Conservation (phyloP, 2,329 filamentous ascomycete genomes). For the Neospermospora avenae region DNA sequence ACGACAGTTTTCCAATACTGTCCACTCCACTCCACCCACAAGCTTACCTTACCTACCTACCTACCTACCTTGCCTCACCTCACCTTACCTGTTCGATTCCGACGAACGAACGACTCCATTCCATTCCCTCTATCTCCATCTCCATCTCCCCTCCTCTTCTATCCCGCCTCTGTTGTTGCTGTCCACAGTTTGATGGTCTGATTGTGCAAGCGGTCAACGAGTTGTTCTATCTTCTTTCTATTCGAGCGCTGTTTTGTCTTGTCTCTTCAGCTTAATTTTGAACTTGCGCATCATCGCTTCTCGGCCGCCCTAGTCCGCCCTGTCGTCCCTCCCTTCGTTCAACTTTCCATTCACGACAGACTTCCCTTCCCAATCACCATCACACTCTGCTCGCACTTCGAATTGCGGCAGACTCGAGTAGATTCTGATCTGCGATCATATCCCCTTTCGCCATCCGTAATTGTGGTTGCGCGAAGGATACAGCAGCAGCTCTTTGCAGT, state of each 20-base stretch:
- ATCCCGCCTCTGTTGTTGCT: constrained; percentile 8
- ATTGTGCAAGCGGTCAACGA: constrained; percentile 21
- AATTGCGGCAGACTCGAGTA: constrained; percentile 9
- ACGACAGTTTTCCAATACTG: constrained; percentile 6
- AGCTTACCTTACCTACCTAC: not conserved
- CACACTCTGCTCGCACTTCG: constrained; percentile 1
- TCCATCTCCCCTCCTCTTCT: constrained; percentile 8
- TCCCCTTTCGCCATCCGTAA: constrained; percentile 11
- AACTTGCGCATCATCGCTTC: constrained; percentile 28
- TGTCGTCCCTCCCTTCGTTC: constrained; percentile 7
- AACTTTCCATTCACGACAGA: constrained; percentile 10
- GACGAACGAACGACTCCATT: constrained; percentile 2
- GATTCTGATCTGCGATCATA: constrained; percentile 13
- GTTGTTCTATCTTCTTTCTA: constrained; percentile 15
- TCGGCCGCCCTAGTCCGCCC: constrained; percentile 5
- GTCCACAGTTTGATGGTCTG: constrained; percentile 30
- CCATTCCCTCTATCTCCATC: too few species aligned
- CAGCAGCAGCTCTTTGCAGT: constrained; percentile 17
- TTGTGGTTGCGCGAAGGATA: constrained; percentile 15
- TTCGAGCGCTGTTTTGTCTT: not conserved
- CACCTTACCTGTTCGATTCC: not conserved
- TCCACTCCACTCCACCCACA: too few species aligned
- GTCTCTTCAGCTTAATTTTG: constrained; percentile 20
- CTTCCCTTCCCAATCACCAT: constrained; percentile 1
- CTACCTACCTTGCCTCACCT: not conserved